A percentile compares a stretch with the other conserved stretches of the same genome.
Conservation (phyloP, 1,284 basidiomycete genomes). For the Trichosporon inkin region DNA sequence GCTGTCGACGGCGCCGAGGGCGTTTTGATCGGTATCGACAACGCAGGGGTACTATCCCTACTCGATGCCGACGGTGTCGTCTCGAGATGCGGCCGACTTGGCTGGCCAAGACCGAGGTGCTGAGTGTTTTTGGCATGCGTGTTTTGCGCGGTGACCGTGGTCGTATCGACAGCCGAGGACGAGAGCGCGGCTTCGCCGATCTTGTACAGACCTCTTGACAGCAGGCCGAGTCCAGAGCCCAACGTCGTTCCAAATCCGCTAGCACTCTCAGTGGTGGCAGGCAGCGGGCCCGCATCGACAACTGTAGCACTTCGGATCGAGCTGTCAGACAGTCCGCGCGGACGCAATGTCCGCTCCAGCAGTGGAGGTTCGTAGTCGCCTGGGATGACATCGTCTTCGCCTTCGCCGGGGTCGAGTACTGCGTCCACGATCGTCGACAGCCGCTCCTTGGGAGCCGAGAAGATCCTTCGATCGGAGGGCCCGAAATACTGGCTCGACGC, state of each 20-base stretch:
- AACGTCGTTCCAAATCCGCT: background rate
- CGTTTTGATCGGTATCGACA: background rate
- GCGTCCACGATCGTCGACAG: slow-evolving; percentile 70
- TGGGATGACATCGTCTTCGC: slow-evolving; percentile 37
- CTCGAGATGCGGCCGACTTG: background rate
- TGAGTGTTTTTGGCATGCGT: background rate
- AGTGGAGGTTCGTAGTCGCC: slow-evolving; percentile 48
- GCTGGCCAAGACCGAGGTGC: background rate
- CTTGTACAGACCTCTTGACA: background rate
- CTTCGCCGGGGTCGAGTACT: slow-evolving; percentile 61
- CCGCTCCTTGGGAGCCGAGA: slow-evolving; percentile 23
- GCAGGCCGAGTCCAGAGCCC: background rate
- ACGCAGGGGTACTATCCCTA: background rate
- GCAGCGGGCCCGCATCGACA: slow-evolving; percentile 10
- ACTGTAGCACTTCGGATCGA: slow-evolving; percentile 80
- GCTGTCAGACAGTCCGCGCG: slow-evolving; percentile 80
- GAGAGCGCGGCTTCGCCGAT: background rate
- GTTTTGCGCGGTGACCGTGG: background rate
- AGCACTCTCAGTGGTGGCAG: background rate
- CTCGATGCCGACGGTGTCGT: background rate
- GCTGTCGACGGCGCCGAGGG: background rate
- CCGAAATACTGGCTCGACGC: slow-evolving; percentile 38
- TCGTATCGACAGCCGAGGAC: background rate
- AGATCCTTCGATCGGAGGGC: slow-evolving; percentile 7
- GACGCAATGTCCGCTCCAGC: slow-evolving; percentile 65